Evolutionary conservation across 2,329 filamentous ascomycete genomes (phyloP).

Genomic region (Epichloe sibirici): DNA sequence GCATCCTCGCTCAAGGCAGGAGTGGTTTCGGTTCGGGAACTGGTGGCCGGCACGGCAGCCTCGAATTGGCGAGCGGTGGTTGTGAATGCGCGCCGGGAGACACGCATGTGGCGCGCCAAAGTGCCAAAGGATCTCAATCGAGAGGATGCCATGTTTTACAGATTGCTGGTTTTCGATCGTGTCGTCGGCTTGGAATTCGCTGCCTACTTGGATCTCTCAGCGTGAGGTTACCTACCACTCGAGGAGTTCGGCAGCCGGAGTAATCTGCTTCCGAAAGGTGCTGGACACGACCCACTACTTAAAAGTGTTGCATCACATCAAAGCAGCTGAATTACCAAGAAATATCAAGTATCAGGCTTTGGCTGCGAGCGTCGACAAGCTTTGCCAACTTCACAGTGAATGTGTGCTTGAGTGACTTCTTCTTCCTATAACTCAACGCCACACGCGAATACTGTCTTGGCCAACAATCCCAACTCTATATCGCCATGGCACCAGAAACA

Average conservation of each 20-base stretch:
- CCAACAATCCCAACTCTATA: no score
- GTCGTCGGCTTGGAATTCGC: constrained; percentile 1
- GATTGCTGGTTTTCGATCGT: not conserved
- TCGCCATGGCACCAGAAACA: constrained; percentile 36
- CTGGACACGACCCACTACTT: not conserved
- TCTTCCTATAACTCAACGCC: not conserved
- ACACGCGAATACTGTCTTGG: no score
- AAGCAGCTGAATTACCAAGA: not conserved
- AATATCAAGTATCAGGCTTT: not conserved
- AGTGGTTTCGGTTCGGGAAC: constrained; percentile 26
- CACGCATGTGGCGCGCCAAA: constrained; percentile 31
- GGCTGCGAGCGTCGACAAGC: not conserved
- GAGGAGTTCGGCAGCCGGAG: constrained; percentile 3
- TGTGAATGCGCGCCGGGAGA: constrained; percentile 34
- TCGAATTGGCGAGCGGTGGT: constrained; percentile 36
- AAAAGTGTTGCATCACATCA: not conserved
- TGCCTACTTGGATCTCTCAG: not conserved
- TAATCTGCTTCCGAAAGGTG: constrained; percentile 5
- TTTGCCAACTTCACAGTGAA: not conserved
- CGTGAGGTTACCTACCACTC: not conserved
- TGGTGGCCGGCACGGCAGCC: constrained; percentile 25
- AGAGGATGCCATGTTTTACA: constrained; percentile 29
- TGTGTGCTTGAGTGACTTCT: not conserved
- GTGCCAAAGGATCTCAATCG: constrained; percentile 33
- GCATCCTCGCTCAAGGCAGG: constrained; percentile 31